A percentile compares a stretch with the other conserved stretches of the same genome.
These are phyloP conservation scores for Parastagonospora avenae DNA, from an alignment of 2,329 filamentous ascomycete species.

Conservation along the genomic window DNA sequence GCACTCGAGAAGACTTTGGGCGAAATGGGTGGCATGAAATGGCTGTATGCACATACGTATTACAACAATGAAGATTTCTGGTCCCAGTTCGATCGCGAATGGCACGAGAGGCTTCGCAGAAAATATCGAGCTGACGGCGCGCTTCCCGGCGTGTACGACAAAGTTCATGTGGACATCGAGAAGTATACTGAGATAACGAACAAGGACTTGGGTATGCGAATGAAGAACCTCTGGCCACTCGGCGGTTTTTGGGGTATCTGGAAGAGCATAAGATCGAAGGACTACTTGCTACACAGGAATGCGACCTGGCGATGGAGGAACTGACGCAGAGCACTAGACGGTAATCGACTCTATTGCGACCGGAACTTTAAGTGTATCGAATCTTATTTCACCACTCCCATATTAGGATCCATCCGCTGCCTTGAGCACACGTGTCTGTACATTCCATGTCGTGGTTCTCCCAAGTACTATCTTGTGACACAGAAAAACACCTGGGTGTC, in stretches of 20 bases:
- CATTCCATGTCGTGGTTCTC: too few relatives aligned
- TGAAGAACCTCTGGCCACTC: conserved; percentile 43
- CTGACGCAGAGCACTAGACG: conserved; percentile 5
- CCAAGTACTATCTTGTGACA: too few relatives aligned
- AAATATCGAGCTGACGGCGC: conserved; percentile 63
- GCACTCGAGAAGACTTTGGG: conserved; percentile 64
- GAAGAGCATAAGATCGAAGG: conserved; percentile 45
- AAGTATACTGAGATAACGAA: conserved; percentile 34
- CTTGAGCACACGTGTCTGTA: too few relatives aligned
- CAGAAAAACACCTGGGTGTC: too few relatives aligned
- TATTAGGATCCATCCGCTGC: not conserved
- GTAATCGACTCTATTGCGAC: not conserved
- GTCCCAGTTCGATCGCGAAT: conserved; percentile 63
- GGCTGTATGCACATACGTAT: conserved; percentile 72
- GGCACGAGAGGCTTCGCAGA: conserved; percentile 63
- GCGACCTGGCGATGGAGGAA: conserved; percentile 40
- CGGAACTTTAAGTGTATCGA: not conserved
- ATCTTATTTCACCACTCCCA: not conserved
- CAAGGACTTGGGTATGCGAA: conserved; percentile 27
- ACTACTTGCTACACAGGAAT: conserved; percentile 42
- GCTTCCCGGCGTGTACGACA: conserved; percentile 70
- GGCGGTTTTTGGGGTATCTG: conserved; percentile 46
- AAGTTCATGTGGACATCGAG: conserved; percentile 59
- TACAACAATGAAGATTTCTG: conserved; percentile 73
- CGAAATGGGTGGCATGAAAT: conserved; percentile 68